Evolutionary conservation across 2,329 filamentous ascomycete species (phyloP), one percentile per base, ranked within the genome.

Genomic region (Onygena corvina): DNA sequence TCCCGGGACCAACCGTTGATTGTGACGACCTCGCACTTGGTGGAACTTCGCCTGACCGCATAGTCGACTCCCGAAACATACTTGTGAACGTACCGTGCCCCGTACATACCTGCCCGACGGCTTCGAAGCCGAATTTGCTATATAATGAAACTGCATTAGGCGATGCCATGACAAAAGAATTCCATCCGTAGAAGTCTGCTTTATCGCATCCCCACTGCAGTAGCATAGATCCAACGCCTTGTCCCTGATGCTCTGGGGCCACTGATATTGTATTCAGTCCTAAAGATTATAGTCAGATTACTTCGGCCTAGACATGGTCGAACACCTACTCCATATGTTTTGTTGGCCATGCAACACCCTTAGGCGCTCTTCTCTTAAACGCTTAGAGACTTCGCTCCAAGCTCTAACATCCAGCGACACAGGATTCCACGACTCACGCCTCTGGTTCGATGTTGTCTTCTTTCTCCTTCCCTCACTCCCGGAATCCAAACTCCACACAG

Each of bases 181-280:
- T 18, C 4, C 4, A 6, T 5, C 1, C 12, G 11, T n/a, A 20
- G 16, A 11, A 11, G 23, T 46, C 30, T 20, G 47, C 45, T 12
- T 50, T 47, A 16, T 46, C 29, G 18, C 51, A 27, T 1, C 56
- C 55, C 51, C 54, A 56, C 12, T 52, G 42, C 14, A 59, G 42
- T 2, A 57, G 38, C 14, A 48, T 46, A 31, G 44, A 47, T 11
- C 51, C 57, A 33, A 56, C 48, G 16, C 55, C 56, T 42, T 35
- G 33, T 5, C 51, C 30, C 14, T 54, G 53, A 29, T 52, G 52
- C 3, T 52, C 45, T 4, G 55, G 56, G 18, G 49, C 31, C 14
- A 59, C 57, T 12, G 46, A 54, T 20, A 58, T 48, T 4, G 31
- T 46, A 23, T 47, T 46, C 12, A 58, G 55, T 31, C 50, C 53